A percentile compares a stretch with the other conserved stretches of the same genome.
Conservation (phyloP, 441 rosid genomes). For the Populus hybrid region DNA sequence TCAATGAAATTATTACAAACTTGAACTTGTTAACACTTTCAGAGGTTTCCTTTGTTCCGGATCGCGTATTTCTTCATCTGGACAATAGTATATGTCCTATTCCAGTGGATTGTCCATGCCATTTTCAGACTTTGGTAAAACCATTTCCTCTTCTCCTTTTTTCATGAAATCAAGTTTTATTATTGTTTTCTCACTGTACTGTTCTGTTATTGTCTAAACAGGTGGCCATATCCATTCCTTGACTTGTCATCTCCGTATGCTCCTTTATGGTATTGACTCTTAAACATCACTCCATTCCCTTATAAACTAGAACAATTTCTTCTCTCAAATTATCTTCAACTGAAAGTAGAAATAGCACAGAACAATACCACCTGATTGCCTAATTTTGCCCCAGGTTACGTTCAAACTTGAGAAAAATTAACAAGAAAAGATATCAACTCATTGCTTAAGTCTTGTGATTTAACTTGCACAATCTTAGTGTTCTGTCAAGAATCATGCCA, state of each 20-base stretch:
- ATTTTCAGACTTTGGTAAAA: conserved; percentile 57
- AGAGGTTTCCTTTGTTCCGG: conserved; percentile 89
- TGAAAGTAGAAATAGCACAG: no score
- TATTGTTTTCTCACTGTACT: background rate
- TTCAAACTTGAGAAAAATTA: background rate
- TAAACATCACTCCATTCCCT: background rate
- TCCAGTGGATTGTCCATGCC: conserved; percentile 87
- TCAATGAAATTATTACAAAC: background rate
- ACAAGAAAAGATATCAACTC: background rate
- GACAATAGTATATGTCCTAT: conserved; percentile 71
- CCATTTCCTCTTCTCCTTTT: background rate
- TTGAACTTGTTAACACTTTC: conserved; percentile 15
- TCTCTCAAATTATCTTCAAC: no score
- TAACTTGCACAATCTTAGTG: background rate
- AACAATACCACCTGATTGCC: background rate
- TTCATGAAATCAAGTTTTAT: background rate
- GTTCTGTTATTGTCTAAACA: conserved; percentile 24
- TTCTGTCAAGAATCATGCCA: background rate
- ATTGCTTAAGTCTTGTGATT: background rate
- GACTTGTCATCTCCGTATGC: conserved; percentile 83
- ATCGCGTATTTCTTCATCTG: conserved; percentile 88
- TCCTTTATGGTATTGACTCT: conserved; percentile 70
- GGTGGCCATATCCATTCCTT: conserved; percentile 99
- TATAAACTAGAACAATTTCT: background rate
- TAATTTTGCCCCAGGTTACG: background rate